Base-by-base conservation (phyloP, 1,284 basidiomycete species). In the Ceratobasidium sp. region DNA sequence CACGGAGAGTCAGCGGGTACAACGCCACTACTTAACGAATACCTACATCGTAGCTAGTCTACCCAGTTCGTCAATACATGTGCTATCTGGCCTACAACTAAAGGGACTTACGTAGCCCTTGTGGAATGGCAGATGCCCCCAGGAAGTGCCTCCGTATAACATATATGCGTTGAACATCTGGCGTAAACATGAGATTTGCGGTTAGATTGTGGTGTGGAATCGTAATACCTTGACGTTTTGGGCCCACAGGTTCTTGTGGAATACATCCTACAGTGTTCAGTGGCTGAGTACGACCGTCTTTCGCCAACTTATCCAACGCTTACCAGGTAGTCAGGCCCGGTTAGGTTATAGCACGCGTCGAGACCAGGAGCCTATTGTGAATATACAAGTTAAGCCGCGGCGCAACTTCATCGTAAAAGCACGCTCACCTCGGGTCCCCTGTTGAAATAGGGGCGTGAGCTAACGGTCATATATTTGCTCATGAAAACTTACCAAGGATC, bases 111-210 rank as follows among this genome's bases (percentile, higher is more conserved):
- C 71, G 79, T 92, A 91, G 41, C 87, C 88, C 2, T 86, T 85
- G 0, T 84, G 90, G 82, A 88, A 91, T 6, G 91, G 88, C 59
- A 93, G 83, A 13, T 84, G 90, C 69, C 90, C 92, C 91, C 91
- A 93, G 4, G 88, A 91, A 0, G 91, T 93, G 43, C 91, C 91
- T 16, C 90, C 91, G 77, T 89, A 92, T 66, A 91, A 79, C 92
- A 92, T 92, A 80, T 93, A 93, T 78, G 90, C 92, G 77, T 86
- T 92, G 66, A 92, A 71, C 53, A 71, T 71, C 66, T 71, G 53
- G 29, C 14, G 41, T 16, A 6, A 34, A 24, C 8, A 8, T 46
- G 14, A 19, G 39, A 8, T 59, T 29, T 29, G 24, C 14, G 4
- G 14, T 8, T 29, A 46, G 22, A 27, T 46, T 39, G 48, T 24